Conservation (phyloP, 495 filamentous ascomycete genomes). For the Cercophora samala region DNA sequence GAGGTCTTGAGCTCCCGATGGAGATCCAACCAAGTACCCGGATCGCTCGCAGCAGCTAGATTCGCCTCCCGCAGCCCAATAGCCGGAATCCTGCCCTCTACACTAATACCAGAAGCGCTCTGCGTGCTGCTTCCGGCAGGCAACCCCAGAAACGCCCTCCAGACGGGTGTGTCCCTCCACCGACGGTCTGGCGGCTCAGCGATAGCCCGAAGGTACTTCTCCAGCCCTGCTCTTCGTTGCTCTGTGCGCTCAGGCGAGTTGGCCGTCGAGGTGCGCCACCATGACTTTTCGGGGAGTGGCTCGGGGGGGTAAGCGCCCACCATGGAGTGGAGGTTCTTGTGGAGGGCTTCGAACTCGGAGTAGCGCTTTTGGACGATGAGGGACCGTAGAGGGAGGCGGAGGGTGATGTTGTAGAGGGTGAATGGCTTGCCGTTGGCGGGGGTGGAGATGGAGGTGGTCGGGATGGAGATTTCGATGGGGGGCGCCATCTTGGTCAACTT, state of each 20-base stretch:
- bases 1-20: constrained; percentile 77
- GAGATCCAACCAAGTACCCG: constrained; percentile 81
- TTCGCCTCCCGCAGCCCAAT: constrained; percentile 33
- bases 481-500: constrained; percentile 59
- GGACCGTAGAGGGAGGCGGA: constrained; percentile 82
- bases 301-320: constrained; percentile 57
- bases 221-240: constrained; percentile 68
- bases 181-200: constrained; percentile 69
- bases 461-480: constrained; percentile 76
- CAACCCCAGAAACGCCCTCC: constrained; percentile 83
- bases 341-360: constrained; percentile 81
- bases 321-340: constrained; percentile 62
- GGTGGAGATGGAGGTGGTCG: constrained; percentile 61
- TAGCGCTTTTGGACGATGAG: constrained; percentile 90
- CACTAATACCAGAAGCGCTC: constrained; percentile 46
- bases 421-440: constrained; percentile 61
- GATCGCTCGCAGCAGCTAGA: constrained; percentile 60
- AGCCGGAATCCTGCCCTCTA: constrained; percentile 42
- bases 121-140: constrained; percentile 42
- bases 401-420: constrained; percentile 88
- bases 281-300: constrained; percentile 76
- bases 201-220: constrained; percentile 78
- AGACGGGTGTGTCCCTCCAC: constrained; percentile 82
- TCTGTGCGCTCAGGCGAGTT: constrained; percentile 74
- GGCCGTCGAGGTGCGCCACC: constrained; percentile 84